Evolutionary conservation across 257 asterid species (phyloP), one percentile per base, ranked within the genome.

Genomic region (Nicotiana sylvestris): DNA sequence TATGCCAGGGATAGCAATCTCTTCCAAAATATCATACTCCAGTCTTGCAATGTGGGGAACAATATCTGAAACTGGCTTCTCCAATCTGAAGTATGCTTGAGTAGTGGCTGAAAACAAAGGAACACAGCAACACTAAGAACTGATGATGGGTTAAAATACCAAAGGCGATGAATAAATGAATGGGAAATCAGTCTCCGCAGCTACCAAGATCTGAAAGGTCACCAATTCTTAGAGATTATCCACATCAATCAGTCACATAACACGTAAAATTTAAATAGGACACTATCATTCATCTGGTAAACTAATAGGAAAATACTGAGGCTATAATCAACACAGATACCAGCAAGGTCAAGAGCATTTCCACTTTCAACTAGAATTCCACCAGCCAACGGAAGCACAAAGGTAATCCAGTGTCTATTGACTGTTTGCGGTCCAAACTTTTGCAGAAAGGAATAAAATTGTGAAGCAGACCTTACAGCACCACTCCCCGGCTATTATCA

Each of bases 11-110:
- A 89, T 89, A 81, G 94, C 94, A 49, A 93, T 89, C 90, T 93
- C 98, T 65, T 77, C 96, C 82, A 82, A 86, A 83, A 95, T 76
- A 79, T 93, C 98, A 81, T 91, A 86, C 86, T 93, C 98, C 83
- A 95, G 88, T 82, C 94, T 90, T 51, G 93, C 35, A 82, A 93
- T 87, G 80, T 87, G 91, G 69, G 92, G 97, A 68, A 91, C 82
- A 77, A 93, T 94, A 82, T 90, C 89, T 30, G 92, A 84, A 83
- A 90, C 91, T 21, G 94, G 94, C 85, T 89, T 95, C 84, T 86
- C 89, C 66, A 95, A 90, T 83, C 83, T 91, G 89, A 95, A 90
- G 82, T 89, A 90, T 80, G 94, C 93, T 88, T 93, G 98, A 76
- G 89, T 92, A 37, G 90, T 80, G 68, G 98, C 98, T 95, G 94